Evolutionary conservation across 139 green algal species (phyloP), one percentile per base, ranked within the genome.

Genomic region (Auxenochlorella pyrenoidosa): DNA sequence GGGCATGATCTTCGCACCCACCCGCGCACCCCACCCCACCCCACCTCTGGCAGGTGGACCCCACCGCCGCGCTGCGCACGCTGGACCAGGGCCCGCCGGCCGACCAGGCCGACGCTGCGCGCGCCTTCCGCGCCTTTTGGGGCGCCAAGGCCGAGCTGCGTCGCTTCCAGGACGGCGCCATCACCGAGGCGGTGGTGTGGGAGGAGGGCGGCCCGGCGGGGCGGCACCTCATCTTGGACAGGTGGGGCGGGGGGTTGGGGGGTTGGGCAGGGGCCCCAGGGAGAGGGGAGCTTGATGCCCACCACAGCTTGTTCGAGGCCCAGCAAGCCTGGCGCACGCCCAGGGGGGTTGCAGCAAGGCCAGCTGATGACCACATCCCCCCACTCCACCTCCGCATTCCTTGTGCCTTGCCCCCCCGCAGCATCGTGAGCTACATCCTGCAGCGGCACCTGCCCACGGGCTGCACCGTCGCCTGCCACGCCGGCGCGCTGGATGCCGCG

Each of bases 171-270:
- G 95, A 97, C 71, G 95, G 95, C 66, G 92, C 90, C 68, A 97
- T 98, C 81, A 88, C 66, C 18, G 95, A 98, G 92, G 90, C 95
- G 24, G 93, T 97, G 40, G 90, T 95, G 8, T 98, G 95, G 95
- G 91, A 95, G 77, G 75, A 24, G 4, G 71, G 58, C 12, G 82
- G 90, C 3, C 88, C 84, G 15, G 70, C 90, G 36, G 40, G 73
- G 71, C 91, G 94, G 0, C 92, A 96, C 89, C 41, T 78, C 59
- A 93, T 96, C 15, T 85, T 91, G 1, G 93, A 96, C 89, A 66
- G 82, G 83, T 90, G 32, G 38, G 76, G 32, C 26, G 47, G 40
- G 47, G 40, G 51, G 19, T 3, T 21, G 28, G 40, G 72, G 38
- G 72, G 63, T 26, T 26, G 75, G 43, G 75, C 75, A 81, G 75